These are phyloP conservation scores for Russula virescens DNA, from an alignment of 768 basidiomycete genomes.

Conservation along the genomic window DNA sequence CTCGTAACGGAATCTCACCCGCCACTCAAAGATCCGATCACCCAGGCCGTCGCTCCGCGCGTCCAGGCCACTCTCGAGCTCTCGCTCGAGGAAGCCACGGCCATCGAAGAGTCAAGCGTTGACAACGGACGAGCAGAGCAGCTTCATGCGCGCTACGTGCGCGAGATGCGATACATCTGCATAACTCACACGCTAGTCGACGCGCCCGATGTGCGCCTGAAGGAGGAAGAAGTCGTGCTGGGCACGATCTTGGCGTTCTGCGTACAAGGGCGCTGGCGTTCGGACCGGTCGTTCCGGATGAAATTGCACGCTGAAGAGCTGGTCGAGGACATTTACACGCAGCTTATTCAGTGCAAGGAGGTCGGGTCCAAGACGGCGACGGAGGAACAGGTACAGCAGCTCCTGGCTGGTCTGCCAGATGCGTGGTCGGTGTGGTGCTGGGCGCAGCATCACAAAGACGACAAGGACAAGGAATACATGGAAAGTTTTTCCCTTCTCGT, in stretches of 20 bases:
- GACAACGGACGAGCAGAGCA: neutral
- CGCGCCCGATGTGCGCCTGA: conserved; percentile 46
- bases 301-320: conserved; percentile 48
- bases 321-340: conserved; percentile 43
- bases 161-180: conserved; percentile 68
- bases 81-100: too few relatives aligned
- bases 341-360: conserved; percentile 25
- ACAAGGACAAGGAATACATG: conserved; percentile 27
- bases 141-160: conserved; percentile 48
- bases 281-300: conserved; percentile 58
- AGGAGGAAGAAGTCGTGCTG: conserved; percentile 69
- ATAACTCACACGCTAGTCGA: conserved; percentile 60
- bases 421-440: conserved; percentile 67
- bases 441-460: conserved; percentile 36
- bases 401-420: conserved; percentile 39
- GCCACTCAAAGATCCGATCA: conserved; percentile 11
- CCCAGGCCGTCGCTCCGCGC: neutral
- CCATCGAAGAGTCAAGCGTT: too few relatives aligned
- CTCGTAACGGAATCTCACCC: neutral
- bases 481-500: conserved; percentile 67
- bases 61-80: neutral
- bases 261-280: conserved; percentile 54
- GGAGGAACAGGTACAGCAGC: conserved; percentile 24
- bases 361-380: neutral
- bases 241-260: conserved; percentile 73